Evolutionary conservation across 2,329 filamentous ascomycete genomes (phyloP), one percentile per base, ranked within the genome.

Genomic region (Ceratocystis diversiconidia): DNA sequence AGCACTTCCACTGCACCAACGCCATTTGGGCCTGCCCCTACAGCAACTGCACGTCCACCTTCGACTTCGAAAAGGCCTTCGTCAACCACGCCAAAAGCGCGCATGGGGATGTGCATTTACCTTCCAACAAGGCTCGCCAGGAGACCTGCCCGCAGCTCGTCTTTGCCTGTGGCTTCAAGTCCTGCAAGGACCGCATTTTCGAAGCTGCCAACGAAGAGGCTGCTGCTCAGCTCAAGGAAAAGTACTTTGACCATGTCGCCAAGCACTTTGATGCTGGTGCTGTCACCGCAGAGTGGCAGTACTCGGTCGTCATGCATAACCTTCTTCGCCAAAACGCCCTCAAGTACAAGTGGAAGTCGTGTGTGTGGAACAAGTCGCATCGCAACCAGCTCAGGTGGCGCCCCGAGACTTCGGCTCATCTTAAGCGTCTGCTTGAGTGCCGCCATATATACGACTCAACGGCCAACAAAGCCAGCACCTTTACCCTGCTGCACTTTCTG

Each of bases 201-300:
- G 77, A 78, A 70, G 75, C 77, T 15, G 68, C 72, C 1, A 72
- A 68, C 61, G 73, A 70, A 17, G 73, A 75, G 12, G 76, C 76
- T 41, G 75, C 76, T 1, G 69, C 72, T 2, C 67, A 71, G 25
- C 73, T 73, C 25, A 75, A 75, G 17, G 76, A 78, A 68, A 77
- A 76, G 69, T 77, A 77, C 71, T 78, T 79, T 69, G 77, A 78
- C 68, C 77, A 79, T 68, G 76, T 79, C 64, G 77, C 76, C 48
- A 77, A 77, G 70, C 77, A 79, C 67, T 78, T 78, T 28, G 76
- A 78, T 68, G 75, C 76, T 52, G 75, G 75, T 46, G 76, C 73
- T 52, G 74, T 76, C 25, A 75, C 77, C 17, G 73, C 73, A 65
- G 73, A 76, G 57, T 79, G 77, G 77, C 75, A 78, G 64, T 78